Evolutionary conservation across 306 rosid species (phyloP).

Genomic region (Prunus mira): DNA sequence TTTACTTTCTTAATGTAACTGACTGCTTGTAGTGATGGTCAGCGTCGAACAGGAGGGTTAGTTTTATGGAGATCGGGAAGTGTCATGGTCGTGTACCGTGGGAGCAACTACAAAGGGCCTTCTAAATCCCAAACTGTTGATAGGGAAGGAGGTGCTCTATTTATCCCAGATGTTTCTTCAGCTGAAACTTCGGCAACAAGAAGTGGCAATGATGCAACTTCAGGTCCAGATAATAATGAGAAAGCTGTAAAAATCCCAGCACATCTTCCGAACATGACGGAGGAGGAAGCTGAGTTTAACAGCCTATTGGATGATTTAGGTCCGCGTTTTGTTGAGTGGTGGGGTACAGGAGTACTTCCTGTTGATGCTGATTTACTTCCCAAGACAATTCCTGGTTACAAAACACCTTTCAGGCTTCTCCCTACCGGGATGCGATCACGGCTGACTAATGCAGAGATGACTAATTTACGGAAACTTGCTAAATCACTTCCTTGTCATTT

Average conservation of each 20-base stretch:
- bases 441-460: slow-evolving; percentile 75
- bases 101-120: slow-evolving; percentile 67
- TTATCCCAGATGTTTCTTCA: slow-evolving; percentile 68
- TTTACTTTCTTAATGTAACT: slow-evolving; percentile 27
- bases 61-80: slow-evolving; percentile 91
- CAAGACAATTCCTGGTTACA: slow-evolving; percentile 71
- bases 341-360: slow-evolving; percentile 96
- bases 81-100: slow-evolving; percentile 88
- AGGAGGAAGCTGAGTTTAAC: slow-evolving; percentile 72
- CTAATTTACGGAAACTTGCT: slow-evolving; percentile 71
- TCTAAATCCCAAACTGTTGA: slow-evolving; percentile 34
- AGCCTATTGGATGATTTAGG: slow-evolving; percentile 77
- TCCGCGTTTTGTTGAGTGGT: slow-evolving; percentile 91
- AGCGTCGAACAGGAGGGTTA: slow-evolving; percentile 89
- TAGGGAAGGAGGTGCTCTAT: slow-evolving; percentile 48
- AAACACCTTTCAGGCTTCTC: slow-evolving; percentile 85
- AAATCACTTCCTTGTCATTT: slow-evolving; percentile 92
- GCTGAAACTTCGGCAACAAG: slow-evolving; percentile 30
- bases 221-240: slow-evolving; percentile 36
- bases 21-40: slow-evolving; percentile 55
- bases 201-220: slow-evolving; percentile 27
- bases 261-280: slow-evolving; percentile 44
- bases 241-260: slow-evolving; percentile 25
- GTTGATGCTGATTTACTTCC: slow-evolving; percentile 94
- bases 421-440: slow-evolving; percentile 76